Conservation (phyloP, 2,329 filamentous ascomycete species). For the Penicillium sp. region DNA sequence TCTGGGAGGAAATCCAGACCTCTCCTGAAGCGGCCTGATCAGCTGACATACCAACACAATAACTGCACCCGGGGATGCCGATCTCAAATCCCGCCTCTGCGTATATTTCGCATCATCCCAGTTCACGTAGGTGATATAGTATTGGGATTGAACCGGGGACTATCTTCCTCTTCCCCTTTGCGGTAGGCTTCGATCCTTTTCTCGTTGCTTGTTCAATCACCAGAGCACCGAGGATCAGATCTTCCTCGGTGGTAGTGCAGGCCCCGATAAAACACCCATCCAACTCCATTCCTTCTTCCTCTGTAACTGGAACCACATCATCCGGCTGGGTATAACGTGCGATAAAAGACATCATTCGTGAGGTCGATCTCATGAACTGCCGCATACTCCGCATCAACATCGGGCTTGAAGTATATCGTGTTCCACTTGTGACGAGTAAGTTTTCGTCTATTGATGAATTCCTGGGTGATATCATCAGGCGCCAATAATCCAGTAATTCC, state of each 20-base stretch:
- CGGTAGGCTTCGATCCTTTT: no score
- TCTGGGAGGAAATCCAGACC: no score
- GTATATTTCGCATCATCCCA: no score
- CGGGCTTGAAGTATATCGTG: conserved; percentile 41
- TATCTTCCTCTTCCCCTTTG: no score
- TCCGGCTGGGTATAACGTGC: conserved; percentile 47
- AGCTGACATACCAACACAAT: no score
- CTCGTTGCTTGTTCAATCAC: no score
- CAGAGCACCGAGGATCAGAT: conserved; percentile 38
- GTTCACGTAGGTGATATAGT: no score
- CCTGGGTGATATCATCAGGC: conserved; percentile 39
- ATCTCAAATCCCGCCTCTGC: no score
- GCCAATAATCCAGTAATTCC: conserved; percentile 31
- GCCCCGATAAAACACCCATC: conserved; percentile 50
- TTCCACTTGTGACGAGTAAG: conserved; percentile 34
- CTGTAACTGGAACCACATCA: conserved; percentile 43
- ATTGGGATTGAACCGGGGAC: no score
- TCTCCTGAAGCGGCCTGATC: no score
- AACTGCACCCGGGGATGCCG: no score
- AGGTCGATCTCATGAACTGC: conserved; percentile 42
- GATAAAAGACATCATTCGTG: conserved; percentile 37
- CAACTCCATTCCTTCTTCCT: conserved; percentile 33
- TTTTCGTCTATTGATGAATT: conserved; percentile 38
- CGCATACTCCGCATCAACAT: conserved; percentile 39
- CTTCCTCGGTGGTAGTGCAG: conserved; percentile 49